Evolutionary conservation across 306 rosid species (phyloP), one percentile per base, ranked within the genome.

Genomic region (Medicago arabica): DNA sequence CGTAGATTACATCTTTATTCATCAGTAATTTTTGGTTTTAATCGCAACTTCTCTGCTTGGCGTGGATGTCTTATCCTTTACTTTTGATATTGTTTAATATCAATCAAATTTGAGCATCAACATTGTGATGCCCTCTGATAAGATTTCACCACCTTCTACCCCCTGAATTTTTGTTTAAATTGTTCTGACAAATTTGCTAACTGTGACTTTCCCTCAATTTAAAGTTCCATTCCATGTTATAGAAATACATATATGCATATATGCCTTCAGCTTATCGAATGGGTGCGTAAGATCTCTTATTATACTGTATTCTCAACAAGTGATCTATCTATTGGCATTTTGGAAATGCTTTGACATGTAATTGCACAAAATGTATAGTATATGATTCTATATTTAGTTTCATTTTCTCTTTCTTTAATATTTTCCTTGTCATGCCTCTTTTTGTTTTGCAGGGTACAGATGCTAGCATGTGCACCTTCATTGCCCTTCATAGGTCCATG

Each of bases 401-500:
- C 25, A 16, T 7, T 41, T 66, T 51, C 34, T 80, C 69, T 75
- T 76, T 76, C 46, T 31, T 44, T 63, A 14, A 58, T 51, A 41
- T 39, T 74, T 57, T 60, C 58, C 25, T 16, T 70, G 60, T 82
- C 43, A 67, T 69, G 77, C 44, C 69, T 57, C 67, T 75, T 60
- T 61, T 74, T 61, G 40, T 64, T 74, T 65, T 81, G 83, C 89
- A 94, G 98, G 96, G 87, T 72, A 75, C 87, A 78, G 84, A 82
- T 80, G 92, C 93, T 53, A 86, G 98, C 86, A 87, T 81, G 67
- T 74, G 88, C 75, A 71, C 87, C 77, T 92, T 92, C 73, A 78
- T 94, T 84, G 96, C 97, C 41, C 87, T 94, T 69, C 98, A 94
- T 67, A 81, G 86, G 66, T 90, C 97, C 78, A 92, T 94, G 98